These are phyloP conservation scores for Tylopilus felleus DNA, from an alignment of 768 basidiomycete genomes.

Conservation along the genomic window DNA sequence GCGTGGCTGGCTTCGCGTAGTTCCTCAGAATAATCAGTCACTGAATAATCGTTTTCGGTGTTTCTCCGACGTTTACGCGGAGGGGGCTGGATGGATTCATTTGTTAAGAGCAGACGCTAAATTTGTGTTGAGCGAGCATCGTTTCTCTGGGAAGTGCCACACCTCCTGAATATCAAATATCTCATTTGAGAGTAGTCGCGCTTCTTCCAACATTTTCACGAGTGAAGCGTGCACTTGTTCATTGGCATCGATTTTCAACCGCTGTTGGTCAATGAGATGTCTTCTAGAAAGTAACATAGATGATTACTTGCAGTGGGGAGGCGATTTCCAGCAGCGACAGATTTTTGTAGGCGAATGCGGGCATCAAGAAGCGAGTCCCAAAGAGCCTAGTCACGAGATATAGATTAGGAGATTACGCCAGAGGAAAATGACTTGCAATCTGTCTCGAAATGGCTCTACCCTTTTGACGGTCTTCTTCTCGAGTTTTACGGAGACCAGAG, in stretches of 20 bases:
- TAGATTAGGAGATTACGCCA: constrained; percentile 1
- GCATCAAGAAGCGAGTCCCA: constrained; percentile 89
- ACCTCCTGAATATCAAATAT: constrained; percentile 70
- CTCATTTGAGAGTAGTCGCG: constrained; percentile 59
- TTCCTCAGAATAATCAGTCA: constrained; percentile 17
- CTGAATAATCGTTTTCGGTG: constrained; percentile 18
- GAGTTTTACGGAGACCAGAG: constrained; percentile 51
- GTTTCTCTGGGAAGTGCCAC: constrained; percentile 11
- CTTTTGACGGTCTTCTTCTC: constrained; percentile 73
- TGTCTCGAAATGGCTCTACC: constrained; percentile 82
- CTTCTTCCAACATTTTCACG: constrained; percentile 56
- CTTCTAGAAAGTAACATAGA: background rate
- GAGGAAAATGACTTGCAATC: constrained; percentile 52
- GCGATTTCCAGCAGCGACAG: constrained; percentile 57
- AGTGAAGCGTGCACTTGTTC: constrained; percentile 45
- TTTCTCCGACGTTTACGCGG: constrained; percentile 57
- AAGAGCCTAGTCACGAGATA: constrained; percentile 47
- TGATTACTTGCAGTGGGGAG: constrained; percentile 55
- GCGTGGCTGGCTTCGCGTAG: constrained; percentile 44
- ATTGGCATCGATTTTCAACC: constrained; percentile 25
- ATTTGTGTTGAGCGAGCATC: constrained; percentile 15
- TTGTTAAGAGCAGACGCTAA: constrained; percentile 45
- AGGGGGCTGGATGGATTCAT: constrained; percentile 47
- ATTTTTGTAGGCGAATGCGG: constrained; percentile 90
- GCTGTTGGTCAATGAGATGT: constrained; percentile 30